Conservation (phyloP, 768 basidiomycete species). For the Boletus eberwhitei region DNA sequence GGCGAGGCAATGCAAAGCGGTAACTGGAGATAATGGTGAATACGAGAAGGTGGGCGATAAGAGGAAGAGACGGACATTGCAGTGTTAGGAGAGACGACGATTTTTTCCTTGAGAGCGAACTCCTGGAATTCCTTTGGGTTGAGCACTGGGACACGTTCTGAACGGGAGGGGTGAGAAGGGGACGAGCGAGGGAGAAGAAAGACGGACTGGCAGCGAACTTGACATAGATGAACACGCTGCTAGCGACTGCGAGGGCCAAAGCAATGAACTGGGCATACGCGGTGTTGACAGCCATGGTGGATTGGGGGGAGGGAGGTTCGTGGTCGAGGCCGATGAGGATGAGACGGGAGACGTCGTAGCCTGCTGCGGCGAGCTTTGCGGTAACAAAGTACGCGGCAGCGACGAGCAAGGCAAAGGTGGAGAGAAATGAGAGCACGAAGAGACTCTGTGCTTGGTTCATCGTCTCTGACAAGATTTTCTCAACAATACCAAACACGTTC, state of each 20-base stretch:
- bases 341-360: slow-evolving; percentile 55
- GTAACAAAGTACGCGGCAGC: slow-evolving; percentile 40
- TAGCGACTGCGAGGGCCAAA: slow-evolving; percentile 48
- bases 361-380: slow-evolving; percentile 45
- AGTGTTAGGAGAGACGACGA: slow-evolving; percentile 88
- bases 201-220: slow-evolving; percentile 47
- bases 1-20: slow-evolving; percentile 79
- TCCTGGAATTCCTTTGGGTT: slow-evolving; percentile 76
- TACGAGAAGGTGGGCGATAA: neutral
- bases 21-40: slow-evolving; percentile 53
- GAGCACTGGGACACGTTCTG: slow-evolving; percentile 69
- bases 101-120: slow-evolving; percentile 80
- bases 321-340: slow-evolving; percentile 57
- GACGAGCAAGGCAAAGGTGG: slow-evolving; percentile 48
- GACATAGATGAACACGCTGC: slow-evolving; percentile 49
- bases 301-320: neutral
- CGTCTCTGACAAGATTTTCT: no score
- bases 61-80: slow-evolving; percentile 64
- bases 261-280: slow-evolving; percentile 45
- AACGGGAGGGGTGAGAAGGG: slow-evolving; percentile 1
- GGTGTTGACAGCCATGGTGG: slow-evolving; percentile 15
- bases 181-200: neutral
- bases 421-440: slow-evolving; percentile 52
- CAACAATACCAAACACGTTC: slow-evolving; percentile 10
- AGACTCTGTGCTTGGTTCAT: slow-evolving; percentile 51